Percentiles rank a stretch among this genome's conserved stretches.
Conservation (phyloP, 163 green algal genomes). For the Chlamydomonas reinhardtii region DNA sequence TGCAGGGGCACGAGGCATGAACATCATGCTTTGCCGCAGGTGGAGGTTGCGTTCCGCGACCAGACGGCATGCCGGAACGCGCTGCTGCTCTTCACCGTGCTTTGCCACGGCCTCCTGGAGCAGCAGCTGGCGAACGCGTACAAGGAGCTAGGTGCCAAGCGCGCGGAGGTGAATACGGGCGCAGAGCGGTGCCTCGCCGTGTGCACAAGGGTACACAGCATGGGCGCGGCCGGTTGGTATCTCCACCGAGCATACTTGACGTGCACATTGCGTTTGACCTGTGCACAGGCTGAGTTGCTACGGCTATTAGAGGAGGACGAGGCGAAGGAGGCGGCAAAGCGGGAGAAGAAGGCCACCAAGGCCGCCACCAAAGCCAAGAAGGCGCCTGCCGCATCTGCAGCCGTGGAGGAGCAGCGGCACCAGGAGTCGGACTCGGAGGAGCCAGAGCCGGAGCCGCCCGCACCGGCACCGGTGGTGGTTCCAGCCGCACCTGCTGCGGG, state of each 20-base stretch:
- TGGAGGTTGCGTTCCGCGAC: conserved; percentile 67
- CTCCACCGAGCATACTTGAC: no score
- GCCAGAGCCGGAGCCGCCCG: background rate
- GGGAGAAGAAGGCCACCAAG: conserved; percentile 48
- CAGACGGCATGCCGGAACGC: conserved; percentile 71
- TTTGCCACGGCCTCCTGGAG: conserved; percentile 66
- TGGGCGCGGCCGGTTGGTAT: no score
- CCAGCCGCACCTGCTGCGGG: no score
- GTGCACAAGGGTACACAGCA: no score
- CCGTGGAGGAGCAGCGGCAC: background rate
- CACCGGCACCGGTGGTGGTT: no score
- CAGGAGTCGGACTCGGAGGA: conserved; percentile 15
- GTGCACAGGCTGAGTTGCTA: conserved; percentile 25
- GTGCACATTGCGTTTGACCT: background rate
- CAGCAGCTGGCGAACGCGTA: conserved; percentile 61
- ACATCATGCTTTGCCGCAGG: background rate
- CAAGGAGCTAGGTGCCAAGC: conserved; percentile 61
- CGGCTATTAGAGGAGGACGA: conserved; percentile 49
- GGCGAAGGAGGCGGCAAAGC: conserved; percentile 36
- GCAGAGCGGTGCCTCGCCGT: no score
- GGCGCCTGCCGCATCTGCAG: background rate
- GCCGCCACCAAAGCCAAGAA: conserved; percentile 34
- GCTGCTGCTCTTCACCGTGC: conserved; percentile 67
- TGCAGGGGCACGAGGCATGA: no score
- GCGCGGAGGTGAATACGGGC: conserved; percentile 57